A percentile compares a stretch with the other conserved stretches of the same genome.
These are phyloP conservation scores for Glycine latifolia DNA, from an alignment of 306 rosid genomes.

Conservation along the genomic window DNA sequence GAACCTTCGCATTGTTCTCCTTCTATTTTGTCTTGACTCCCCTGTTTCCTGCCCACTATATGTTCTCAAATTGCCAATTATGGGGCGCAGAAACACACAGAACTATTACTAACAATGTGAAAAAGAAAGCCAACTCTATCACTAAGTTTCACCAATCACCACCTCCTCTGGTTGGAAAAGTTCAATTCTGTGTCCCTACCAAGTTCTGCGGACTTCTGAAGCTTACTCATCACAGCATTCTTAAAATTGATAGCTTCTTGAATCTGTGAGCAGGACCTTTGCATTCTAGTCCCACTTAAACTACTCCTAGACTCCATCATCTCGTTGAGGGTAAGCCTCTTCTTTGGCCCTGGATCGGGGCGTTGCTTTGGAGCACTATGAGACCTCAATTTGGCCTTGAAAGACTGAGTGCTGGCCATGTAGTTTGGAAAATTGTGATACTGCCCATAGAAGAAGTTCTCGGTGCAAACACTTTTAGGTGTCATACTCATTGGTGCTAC, in stretches of 20 bases:
- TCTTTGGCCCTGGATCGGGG: slow-evolving; percentile 74
- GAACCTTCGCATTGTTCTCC: slow-evolving; percentile 21
- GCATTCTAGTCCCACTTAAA: slow-evolving; percentile 83
- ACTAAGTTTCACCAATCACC: slow-evolving; percentile 31
- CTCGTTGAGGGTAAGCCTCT: slow-evolving; percentile 73
- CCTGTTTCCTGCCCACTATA: slow-evolving; percentile 30
- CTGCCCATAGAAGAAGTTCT: slow-evolving; percentile 56
- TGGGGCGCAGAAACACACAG: neutral
- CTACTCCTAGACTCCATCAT: slow-evolving; percentile 81
- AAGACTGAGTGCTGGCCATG: slow-evolving; percentile 85
- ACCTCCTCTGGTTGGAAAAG: slow-evolving; percentile 50
- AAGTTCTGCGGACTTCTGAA: slow-evolving; percentile 63
- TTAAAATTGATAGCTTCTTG: slow-evolving; percentile 83
- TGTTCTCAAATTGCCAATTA: slow-evolving; percentile 31
- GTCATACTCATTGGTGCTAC: slow-evolving; percentile 38
- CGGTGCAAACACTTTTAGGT: slow-evolving; percentile 62
- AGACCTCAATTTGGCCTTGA: slow-evolving; percentile 88
- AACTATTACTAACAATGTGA: slow-evolving; percentile 14
- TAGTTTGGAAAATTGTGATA: slow-evolving; percentile 68
- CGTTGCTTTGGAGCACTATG: slow-evolving; percentile 92
- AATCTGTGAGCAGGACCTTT: slow-evolving; percentile 83
- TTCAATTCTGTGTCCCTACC: neutral
- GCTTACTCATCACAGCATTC: slow-evolving; percentile 87
- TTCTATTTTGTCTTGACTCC: slow-evolving; percentile 36
- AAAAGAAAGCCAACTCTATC: slow-evolving; percentile 1